These are phyloP conservation scores for Amesomyces nigricolor DNA, from an alignment of 2,329 filamentous ascomycete species.

Conservation along the genomic window DNA sequence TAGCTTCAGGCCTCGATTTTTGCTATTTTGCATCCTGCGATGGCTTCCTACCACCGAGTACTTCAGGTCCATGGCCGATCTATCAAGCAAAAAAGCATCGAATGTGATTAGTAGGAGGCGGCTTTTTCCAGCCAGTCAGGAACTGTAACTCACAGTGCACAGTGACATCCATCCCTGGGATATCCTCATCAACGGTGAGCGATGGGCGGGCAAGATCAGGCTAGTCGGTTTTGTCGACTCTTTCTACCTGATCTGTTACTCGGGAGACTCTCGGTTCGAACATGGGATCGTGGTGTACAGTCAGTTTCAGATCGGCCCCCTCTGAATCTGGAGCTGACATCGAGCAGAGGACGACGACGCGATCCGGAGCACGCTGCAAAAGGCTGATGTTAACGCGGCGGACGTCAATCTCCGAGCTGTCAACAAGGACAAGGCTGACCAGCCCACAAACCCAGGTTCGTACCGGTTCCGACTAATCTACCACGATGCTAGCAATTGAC, in stretches of 20 bases:
- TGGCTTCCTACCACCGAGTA: conserved; percentile 33
- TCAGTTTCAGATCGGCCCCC: conserved; percentile 1
- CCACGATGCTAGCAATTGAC: too few species aligned
- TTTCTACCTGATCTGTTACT: conserved; percentile 33
- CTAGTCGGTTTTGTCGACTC: conserved; percentile 34
- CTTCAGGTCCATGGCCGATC: conserved; percentile 30
- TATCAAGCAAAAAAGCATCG: conserved; percentile 29
- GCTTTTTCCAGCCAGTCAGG: background rate
- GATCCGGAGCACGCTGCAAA: conserved; percentile 15
- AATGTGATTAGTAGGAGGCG: conserved; percentile 30
- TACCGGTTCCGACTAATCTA: background rate
- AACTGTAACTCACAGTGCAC: background rate
- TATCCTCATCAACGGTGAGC: conserved; percentile 30
- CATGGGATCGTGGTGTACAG: conserved; percentile 24
- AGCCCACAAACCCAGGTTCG: conserved; percentile 1
- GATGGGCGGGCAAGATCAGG: conserved; percentile 31
- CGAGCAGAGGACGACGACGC: conserved; percentile 27
- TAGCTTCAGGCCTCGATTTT: background rate
- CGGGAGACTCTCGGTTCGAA: conserved; percentile 29
- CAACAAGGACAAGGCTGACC: conserved; percentile 22
- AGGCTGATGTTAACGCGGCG: conserved; percentile 18
- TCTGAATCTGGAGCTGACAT: background rate
- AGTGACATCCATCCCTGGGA: conserved; percentile 34
- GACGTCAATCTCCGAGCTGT: conserved; percentile 20
- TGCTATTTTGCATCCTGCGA: conserved; percentile 4